Percentiles rank a stretch among this genome's conserved stretches.
Evolutionary conservation across 768 basidiomycete species (phyloP).

Genomic region (Hygrophorus pudorinus): DNA sequence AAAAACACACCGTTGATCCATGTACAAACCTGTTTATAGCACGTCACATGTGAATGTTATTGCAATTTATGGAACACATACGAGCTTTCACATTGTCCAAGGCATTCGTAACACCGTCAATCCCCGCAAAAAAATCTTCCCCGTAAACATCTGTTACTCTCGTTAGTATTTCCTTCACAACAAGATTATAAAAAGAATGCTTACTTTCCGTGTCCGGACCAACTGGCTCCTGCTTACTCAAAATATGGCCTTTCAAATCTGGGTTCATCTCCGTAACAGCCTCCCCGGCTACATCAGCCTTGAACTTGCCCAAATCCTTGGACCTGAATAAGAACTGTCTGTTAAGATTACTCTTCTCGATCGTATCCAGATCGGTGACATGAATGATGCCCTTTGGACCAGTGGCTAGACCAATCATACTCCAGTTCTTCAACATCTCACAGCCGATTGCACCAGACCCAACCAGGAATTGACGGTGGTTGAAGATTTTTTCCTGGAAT

Average conservation of each 20-base stretch:
- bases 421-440: slow-evolving; percentile 99
- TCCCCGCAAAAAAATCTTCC: slow-evolving; percentile 74
- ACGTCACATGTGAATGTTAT: slow-evolving; percentile 6
- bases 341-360: slow-evolving; percentile 98
- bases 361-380: slow-evolving; percentile 96
- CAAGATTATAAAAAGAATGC: slow-evolving; percentile 17
- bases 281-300: slow-evolving; percentile 84
- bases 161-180: slow-evolving; percentile 38
- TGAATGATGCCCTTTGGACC: slow-evolving; percentile 74
- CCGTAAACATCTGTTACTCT: slow-evolving; percentile 65
- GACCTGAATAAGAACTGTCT: slow-evolving; percentile 95
- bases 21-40: slow-evolving; percentile 65
- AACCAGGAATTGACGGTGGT: slow-evolving; percentile 91
- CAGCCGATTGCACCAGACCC: slow-evolving; percentile 99
- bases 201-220: slow-evolving; percentile 87
- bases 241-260: slow-evolving; percentile 75
- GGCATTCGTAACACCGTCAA: slow-evolving; percentile 96
- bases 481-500: slow-evolving; percentile 88
- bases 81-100: slow-evolving; percentile 95
- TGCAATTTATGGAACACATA: slow-evolving; percentile 27
- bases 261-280: slow-evolving; percentile 97
- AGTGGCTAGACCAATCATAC: slow-evolving; percentile 91
- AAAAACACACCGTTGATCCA: slow-evolving; percentile 97
- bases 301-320: slow-evolving; percentile 95
- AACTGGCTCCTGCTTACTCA: slow-evolving; percentile 86